Percentiles rank a stretch among this genome's conserved stretches.
Evolutionary conservation across 805 yeast genomes (phyloP).

Genomic region (Brettanomyces bruxellensis): DNA sequence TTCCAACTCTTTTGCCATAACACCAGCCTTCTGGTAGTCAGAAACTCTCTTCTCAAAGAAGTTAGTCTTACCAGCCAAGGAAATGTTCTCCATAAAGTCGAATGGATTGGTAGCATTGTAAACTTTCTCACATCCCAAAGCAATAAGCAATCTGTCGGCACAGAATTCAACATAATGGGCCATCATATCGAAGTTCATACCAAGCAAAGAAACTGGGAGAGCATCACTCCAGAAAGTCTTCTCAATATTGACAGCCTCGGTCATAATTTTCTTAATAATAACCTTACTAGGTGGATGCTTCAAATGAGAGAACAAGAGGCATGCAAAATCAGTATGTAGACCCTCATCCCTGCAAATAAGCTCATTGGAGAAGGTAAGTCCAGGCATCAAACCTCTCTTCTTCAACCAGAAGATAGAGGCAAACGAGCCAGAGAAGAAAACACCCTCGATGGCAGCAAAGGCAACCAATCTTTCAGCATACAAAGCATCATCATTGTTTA

Average conservation of each 20-base stretch:
- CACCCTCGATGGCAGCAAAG: conserved; percentile 98
- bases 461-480: conserved; percentile 96
- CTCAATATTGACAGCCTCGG: conserved; percentile 93
- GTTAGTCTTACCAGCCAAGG: conserved; percentile 97
- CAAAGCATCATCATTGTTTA: conserved; percentile 74
- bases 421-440: conserved; percentile 95
- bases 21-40: conserved; percentile 99
- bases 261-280: conserved; percentile 77
- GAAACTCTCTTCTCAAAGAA: conserved; percentile 98
- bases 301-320: conserved; percentile 87
- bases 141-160: conserved; percentile 88
- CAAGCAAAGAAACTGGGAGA: conserved; percentile 83
- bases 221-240: conserved; percentile 94
- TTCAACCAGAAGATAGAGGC: conserved; percentile 98
- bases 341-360: conserved; percentile 98
- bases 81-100: conserved; percentile 98
- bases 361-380: conserved; percentile 95
- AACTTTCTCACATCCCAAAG: conserved; percentile 84
- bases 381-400: conserved; percentile 99
- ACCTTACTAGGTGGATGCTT: conserved; percentile 76
- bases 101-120: conserved; percentile 90
- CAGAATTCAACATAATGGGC: conserved; percentile 96
- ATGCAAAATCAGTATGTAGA: conserved; percentile 96
- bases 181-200: conserved; percentile 92
- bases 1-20: conserved; percentile 65